Percentiles rank a stretch among this genome's conserved stretches.
These are phyloP conservation scores for Endogone sp. DNA, from an alignment of 192 early-diverging fungal genomes.

Conservation along the genomic window DNA sequence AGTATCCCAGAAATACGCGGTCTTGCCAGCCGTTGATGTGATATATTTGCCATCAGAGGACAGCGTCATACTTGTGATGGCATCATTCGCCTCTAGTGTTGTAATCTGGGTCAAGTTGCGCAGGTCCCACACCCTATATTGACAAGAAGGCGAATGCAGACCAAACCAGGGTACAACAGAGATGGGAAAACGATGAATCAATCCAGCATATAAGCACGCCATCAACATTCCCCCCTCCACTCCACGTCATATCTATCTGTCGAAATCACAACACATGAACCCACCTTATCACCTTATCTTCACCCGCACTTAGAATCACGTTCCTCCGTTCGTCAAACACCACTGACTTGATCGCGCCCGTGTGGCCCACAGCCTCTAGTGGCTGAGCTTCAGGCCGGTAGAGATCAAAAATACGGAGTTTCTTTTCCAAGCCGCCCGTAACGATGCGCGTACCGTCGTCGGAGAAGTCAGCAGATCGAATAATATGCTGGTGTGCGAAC, in stretches of 20 bases:
- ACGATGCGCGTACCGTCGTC: conserved; percentile 67
- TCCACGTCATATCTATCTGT: background rate
- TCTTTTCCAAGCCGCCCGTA: conserved; percentile 83
- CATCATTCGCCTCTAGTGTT: conserved; percentile 55
- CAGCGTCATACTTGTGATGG: conserved; percentile 70
- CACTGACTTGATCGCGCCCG: conserved; percentile 56
- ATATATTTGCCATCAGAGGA: conserved; percentile 74
- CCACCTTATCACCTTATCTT: conserved; percentile 41
- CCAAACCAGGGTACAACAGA: too few species aligned
- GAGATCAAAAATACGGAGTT: conserved; percentile 78
- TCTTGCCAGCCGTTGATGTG: conserved; percentile 74
- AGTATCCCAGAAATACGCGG: conserved; percentile 69
- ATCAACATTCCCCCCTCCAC: background rate
- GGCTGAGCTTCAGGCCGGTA: conserved; percentile 42
- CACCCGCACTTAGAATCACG: conserved; percentile 57
- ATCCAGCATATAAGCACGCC: too few species aligned
- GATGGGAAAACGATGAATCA: too few species aligned
- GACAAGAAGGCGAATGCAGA: background rate
- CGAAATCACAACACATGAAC: too few species aligned
- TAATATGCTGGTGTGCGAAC: conserved; percentile 77
- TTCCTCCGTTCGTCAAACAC: conserved; percentile 57
- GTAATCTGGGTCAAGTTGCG: conserved; percentile 59
- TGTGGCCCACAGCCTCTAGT: conserved; percentile 45
- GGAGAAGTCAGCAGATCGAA: conserved; percentile 78
- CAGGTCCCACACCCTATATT: conserved; percentile 63